phyloP scores from a whole-genome alignment of 2,329 filamentous ascomycete species.

The Colletotrichum aenigma region DNA sequence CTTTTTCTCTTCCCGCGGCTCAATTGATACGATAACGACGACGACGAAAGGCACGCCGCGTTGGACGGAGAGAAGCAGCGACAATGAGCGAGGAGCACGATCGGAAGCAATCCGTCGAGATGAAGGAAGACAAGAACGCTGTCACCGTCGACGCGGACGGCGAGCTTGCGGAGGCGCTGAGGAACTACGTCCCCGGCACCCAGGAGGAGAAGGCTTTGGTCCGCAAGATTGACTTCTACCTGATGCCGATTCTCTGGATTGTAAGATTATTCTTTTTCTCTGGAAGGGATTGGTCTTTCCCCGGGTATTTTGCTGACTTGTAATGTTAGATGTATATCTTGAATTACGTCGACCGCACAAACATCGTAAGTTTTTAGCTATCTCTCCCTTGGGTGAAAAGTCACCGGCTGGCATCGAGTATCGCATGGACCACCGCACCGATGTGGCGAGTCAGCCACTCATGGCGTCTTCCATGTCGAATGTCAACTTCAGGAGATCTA shows the following conservation, averaged over 20 bases:
- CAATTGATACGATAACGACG: background rate
- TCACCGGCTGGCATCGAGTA: background rate
- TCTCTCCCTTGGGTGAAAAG: background rate
- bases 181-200: conserved; percentile 29
- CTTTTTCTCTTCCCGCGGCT: background rate
- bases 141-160: conserved; percentile 14
- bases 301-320: background rate
- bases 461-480: background rate
- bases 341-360: conserved; percentile 30
- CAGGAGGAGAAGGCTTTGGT: conserved; percentile 25
- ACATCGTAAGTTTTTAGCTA: conserved; percentile 26
- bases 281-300: background rate
- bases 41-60: background rate
- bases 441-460: background rate
- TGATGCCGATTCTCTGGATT: background rate
- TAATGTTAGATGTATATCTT: conserved; percentile 26
- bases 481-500: background rate
- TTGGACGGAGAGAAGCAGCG: background rate
- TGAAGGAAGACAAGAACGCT: conserved; percentile 20
- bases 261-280: background rate
- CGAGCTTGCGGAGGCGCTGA: conserved; percentile 27
- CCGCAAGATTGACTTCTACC: conserved; percentile 20
- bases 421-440: background rate
- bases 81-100: conserved; percentile 1
- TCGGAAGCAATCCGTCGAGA: conserved; percentile 16